These are phyloP conservation scores for Penicillium sp. DNA, from an alignment of 2,329 filamentous ascomycete species.

Conservation along the genomic window DNA sequence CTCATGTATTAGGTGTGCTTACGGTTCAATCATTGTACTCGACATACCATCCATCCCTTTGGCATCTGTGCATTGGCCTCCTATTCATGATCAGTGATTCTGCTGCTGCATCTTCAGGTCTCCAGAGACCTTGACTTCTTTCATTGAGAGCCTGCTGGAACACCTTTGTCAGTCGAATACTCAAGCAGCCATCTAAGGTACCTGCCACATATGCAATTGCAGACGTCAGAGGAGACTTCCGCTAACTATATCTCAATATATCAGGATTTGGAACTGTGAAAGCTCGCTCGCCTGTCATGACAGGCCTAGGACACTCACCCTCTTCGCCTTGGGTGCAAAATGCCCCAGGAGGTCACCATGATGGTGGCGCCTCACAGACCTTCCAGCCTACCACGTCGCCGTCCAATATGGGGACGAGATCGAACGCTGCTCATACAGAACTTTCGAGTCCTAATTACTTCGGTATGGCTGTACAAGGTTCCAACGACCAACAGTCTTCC, in stretches of 20 bases:
- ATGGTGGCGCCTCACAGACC: constrained; percentile 13
- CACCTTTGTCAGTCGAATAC: not conserved
- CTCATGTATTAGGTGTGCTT: not conserved
- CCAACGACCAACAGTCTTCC: constrained; percentile 61
- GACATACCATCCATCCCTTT: not conserved
- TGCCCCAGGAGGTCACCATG: constrained; percentile 21
- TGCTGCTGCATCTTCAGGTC: not conserved
- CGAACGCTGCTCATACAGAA: constrained; percentile 19
- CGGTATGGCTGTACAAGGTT: constrained; percentile 63
- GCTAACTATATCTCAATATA: not conserved
- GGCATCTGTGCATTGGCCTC: not conserved
- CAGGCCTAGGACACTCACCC: constrained; percentile 32
- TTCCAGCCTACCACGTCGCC: constrained; percentile 23
- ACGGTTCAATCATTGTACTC: not conserved
- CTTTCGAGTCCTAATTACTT: constrained; percentile 78
- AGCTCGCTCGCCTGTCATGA: constrained; percentile 30
- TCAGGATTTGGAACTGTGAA: constrained; percentile 10
- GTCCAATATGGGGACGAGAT: constrained; percentile 18
- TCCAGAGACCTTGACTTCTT: not conserved
- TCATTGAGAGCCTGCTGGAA: not conserved
- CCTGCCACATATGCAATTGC: not conserved
- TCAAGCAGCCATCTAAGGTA: not conserved
- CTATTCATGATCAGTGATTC: constrained; percentile 2
- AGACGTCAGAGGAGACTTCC: not conserved
- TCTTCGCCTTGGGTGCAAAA: constrained; percentile 34